phyloP scores from a whole-genome alignment of 2,329 filamentous ascomycete genomes.

The Aspergillus sp. region DNA sequence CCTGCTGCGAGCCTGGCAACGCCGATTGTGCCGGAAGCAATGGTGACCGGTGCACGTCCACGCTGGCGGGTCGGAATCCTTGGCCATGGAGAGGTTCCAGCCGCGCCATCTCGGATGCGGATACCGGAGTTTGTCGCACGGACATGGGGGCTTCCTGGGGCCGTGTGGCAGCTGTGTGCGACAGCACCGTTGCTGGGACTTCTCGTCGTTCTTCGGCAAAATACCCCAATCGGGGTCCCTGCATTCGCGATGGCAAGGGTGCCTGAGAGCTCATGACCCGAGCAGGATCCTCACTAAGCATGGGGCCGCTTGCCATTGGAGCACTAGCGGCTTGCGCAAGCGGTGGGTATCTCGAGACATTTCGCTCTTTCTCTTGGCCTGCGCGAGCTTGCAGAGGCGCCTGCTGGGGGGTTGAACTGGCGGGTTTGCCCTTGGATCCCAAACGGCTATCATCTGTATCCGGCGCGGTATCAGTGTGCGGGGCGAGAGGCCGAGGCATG shows the following conservation, averaged over 20 bases:
- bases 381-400: slow-evolving; percentile 35
- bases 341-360: slow-evolving; percentile 38
- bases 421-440: slow-evolving; percentile 33
- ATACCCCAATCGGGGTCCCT: slow-evolving; percentile 48
- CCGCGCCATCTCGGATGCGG: slow-evolving; percentile 35
- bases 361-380: slow-evolving; percentile 40
- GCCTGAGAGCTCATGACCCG: slow-evolving; percentile 36
- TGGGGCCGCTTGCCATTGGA: slow-evolving; percentile 23
- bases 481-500: slow-evolving; percentile 45
- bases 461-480: slow-evolving; percentile 41
- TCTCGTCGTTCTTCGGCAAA: slow-evolving; percentile 47
- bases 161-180: slow-evolving; percentile 26
- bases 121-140: slow-evolving; percentile 32
- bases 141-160: slow-evolving; percentile 34
- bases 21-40: slow-evolving; percentile 22
- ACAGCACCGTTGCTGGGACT: slow-evolving; percentile 24
- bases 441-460: slow-evolving; percentile 38
- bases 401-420: slow-evolving; percentile 34
- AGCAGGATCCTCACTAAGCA: slow-evolving; percentile 38
- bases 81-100: slow-evolving; percentile 36
- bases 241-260: slow-evolving; percentile 34
- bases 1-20: slow-evolving; percentile 25
- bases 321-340: slow-evolving; percentile 43
- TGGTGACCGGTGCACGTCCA: slow-evolving; percentile 28
- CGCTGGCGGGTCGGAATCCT: slow-evolving; percentile 21